These are phyloP conservation scores for Coniferiporia sulphurascens DNA, from an alignment of 1,284 basidiomycete species.

Conservation along the genomic window DNA sequence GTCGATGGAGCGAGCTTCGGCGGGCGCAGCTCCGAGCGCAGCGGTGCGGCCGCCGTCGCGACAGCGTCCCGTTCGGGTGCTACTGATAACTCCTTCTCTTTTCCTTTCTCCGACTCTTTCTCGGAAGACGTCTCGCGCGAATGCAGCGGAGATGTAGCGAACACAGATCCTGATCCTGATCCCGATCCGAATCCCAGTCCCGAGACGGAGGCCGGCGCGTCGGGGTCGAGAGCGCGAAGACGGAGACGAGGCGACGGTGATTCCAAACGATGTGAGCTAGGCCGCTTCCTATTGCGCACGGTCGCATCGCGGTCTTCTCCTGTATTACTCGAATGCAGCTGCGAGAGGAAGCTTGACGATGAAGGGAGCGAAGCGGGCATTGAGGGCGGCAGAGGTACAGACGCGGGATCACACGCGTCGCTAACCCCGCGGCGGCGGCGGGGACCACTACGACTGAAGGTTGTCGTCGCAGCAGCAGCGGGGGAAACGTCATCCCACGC, in stretches of 20 bases:
- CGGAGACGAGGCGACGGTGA: neutral
- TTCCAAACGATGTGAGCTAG: conserved; percentile 13
- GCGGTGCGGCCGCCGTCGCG: conserved; percentile 36
- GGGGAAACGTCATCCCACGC: neutral
- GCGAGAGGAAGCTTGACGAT: no score
- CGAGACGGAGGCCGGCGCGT: neutral
- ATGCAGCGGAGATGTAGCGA: neutral
- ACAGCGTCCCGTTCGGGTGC: neutral
- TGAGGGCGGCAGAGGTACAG: neutral
- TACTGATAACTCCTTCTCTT: no score
- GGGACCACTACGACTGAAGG: neutral
- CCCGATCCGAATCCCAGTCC: no score
- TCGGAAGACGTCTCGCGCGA: conserved; percentile 14
- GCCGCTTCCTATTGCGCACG: conserved; percentile 57
- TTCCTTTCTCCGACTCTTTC: conserved; percentile 19
- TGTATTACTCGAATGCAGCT: neutral
- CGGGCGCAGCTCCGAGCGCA: conserved; percentile 72
- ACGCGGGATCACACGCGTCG: neutral
- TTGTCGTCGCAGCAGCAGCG: no score
- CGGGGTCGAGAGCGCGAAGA: neutral
- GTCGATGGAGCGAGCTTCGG: conserved; percentile 93
- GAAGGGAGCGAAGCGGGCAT: neutral
- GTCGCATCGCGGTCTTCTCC: conserved; percentile 58
- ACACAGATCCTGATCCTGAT: no score
- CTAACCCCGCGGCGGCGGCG: conserved; percentile 39